Evolutionary conservation across 2,329 filamentous ascomycete genomes (phyloP), one percentile per base, ranked within the genome.

Genomic region (Dactylellina cionopaga): DNA sequence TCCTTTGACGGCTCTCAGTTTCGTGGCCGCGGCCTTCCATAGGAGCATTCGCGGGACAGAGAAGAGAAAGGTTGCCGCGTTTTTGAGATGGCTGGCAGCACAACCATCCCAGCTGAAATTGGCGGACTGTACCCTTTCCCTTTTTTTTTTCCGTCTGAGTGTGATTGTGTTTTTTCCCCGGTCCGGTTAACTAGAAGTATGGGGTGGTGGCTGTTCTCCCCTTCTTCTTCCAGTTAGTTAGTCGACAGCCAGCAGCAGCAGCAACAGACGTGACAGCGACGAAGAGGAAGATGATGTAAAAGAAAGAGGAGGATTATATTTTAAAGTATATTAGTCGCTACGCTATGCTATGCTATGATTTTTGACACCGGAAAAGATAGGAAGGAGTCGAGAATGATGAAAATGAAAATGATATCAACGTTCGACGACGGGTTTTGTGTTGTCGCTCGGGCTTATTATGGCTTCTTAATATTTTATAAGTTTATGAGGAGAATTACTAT

Each of bases 1-100:
- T 43, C 68, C 68, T 52, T 64, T 72, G 59, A 72, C 68, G 54
- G 59, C 68, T 65, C 68, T 72, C 51, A 72, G 44, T 65, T 72
- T 72, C 51, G 59, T 65, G 68, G 68, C 68, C 68, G 68, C 68
- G 51, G 68, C 46, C 59, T 72, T 72, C 68, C 68, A 72, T 72
- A 72, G 68, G 59, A 59, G 68, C 68, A 72, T 72, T 65, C 68
- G 59, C 66, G 51, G 58, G 43, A 64, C 37, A 29, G 29, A 24
- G 29, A 29, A 27, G 39, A 43, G 29, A 41, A 47, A 62, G 49
- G 52, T 35, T 47, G 65, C 55, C 65, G 55, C 65, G 65, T 52
- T 59, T 47, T 35, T 22, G 55, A 55, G 35, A 62, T 17, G 54
- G 54, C 33, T 39, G 39, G 54, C 25, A 33, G 52, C 19, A 59